Base-by-base conservation (phyloP, 2,329 filamentous ascomycete species). In the Fusarium penzigii region DNA sequence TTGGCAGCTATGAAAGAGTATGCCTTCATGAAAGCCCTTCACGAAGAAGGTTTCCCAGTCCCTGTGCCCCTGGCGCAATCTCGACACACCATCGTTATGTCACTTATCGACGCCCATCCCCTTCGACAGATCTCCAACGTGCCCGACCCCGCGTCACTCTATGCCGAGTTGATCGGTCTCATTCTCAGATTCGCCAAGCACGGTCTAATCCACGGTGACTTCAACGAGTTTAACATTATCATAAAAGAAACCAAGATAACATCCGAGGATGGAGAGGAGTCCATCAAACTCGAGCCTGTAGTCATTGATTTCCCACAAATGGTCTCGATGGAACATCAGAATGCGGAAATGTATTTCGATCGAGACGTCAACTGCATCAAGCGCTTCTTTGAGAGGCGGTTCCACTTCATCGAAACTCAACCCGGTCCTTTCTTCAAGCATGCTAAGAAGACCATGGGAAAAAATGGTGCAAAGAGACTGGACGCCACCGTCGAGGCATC, bases 261-360 rank as follows among this genome's bases (percentile, higher is more conserved):
- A 9, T 71, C 73, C 6, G 72, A 78, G 7, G 68, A 78, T 63
- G 68, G 70, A 2, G 58, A 70, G 40, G 74, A 78, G 63, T 53
- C 67, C 0, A 59, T 89, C 48, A 66, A 61, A 14, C 76, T 96
- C 25, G 85, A 84, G 7, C 94, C 94, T 1, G 84, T 97, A 48
- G 76, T 99, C 42, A 99, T 99, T 65, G 95, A 99, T 75, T 99
- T 99, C 68, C 94, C 94, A 0, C 94, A 99, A 70, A 97, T 97
- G 88, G 85, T 99, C 2, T 97, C 93, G 1, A 91, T 96, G 69
- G 91, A 96, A 62, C 94, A 99, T 68, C 74, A 79, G 36, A 97
- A 99, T 66, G 95, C 94, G 16, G 89, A 96, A 68, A 95, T 92
- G 83, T 97, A 99, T 73, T 99, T 99, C 70, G 90, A 97, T 69